Percentiles rank a stretch among this genome's conserved stretches.
Conservation (phyloP, 495 filamentous ascomycete genomes). For the Choiromyces venosus region DNA sequence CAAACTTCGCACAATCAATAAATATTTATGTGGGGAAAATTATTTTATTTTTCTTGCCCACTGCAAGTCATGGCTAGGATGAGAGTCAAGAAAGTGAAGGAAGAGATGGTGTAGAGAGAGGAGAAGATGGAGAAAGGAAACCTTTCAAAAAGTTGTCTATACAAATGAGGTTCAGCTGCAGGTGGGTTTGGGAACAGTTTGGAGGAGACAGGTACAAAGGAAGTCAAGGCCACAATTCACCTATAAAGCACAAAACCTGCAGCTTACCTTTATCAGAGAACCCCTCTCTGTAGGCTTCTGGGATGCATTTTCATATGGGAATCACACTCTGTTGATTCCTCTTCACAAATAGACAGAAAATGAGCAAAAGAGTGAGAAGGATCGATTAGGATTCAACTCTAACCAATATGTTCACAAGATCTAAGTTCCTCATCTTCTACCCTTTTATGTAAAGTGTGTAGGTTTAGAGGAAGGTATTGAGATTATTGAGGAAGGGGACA, state of each 20-base stretch:
- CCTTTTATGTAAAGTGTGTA: neutral
- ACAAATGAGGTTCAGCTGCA: too few relatives aligned
- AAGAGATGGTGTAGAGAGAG: neutral
- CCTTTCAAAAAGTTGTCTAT: neutral
- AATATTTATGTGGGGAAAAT: neutral
- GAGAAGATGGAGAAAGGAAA: neutral
- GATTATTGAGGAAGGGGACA: conserved; percentile 3
- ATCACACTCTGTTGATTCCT: neutral
- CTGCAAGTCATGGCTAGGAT: neutral
- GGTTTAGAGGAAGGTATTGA: neutral
- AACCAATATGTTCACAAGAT: neutral
- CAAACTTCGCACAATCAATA: neutral
- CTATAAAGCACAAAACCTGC: too few relatives aligned
- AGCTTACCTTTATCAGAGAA: neutral
- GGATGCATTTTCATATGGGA: neutral
- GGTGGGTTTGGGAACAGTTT: too few relatives aligned
- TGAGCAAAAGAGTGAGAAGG: neutral
- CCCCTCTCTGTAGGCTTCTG: neutral
- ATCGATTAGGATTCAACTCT: neutral
- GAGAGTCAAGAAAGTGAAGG: neutral
- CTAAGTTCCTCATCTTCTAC: neutral
- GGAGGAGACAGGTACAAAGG: neutral
- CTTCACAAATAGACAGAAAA: neutral
- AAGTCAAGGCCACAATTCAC: neutral
- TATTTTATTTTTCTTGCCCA: neutral